phyloP scores from a whole-genome alignment of 768 basidiomycete species.

The Pholiota microspora region DNA sequence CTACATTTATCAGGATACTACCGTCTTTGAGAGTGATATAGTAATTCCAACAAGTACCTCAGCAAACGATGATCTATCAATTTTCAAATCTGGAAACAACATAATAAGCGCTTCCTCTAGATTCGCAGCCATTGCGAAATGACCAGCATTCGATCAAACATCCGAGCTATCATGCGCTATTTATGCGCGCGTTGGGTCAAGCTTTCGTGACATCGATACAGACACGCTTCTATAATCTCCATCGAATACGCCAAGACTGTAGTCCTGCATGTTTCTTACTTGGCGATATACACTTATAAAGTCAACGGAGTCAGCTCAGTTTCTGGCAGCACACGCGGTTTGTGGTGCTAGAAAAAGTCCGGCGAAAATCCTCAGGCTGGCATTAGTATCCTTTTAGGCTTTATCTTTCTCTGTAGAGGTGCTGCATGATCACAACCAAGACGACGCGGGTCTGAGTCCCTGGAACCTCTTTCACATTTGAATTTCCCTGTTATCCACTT shows the following conservation, averaged over 20 bases:
- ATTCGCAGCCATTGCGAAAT: background rate
- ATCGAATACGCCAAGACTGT: slow-evolving; percentile 2
- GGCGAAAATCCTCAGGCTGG: background rate
- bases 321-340: slow-evolving; percentile 7
- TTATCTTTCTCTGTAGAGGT: too few species aligned
- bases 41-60: background rate
- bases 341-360: background rate
- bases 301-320: slow-evolving; percentile 20
- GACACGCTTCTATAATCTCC: background rate
- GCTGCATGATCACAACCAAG: background rate
- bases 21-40: background rate
- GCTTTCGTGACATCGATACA: background rate
- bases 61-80: background rate
- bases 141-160: slow-evolving; percentile 1
- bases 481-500: background rate
- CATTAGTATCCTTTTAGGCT: too few species aligned
- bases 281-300: slow-evolving; percentile 10
- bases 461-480: background rate
- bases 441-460: background rate
- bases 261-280: background rate
- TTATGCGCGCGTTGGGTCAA: slow-evolving; percentile 11
- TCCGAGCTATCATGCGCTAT: slow-evolving; percentile 18
- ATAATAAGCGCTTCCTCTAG: background rate
- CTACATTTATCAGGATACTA: background rate
- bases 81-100: background rate